Evolutionary conservation across 106 monocot genomes (phyloP).

Genomic region (Allium cepa): DNA sequence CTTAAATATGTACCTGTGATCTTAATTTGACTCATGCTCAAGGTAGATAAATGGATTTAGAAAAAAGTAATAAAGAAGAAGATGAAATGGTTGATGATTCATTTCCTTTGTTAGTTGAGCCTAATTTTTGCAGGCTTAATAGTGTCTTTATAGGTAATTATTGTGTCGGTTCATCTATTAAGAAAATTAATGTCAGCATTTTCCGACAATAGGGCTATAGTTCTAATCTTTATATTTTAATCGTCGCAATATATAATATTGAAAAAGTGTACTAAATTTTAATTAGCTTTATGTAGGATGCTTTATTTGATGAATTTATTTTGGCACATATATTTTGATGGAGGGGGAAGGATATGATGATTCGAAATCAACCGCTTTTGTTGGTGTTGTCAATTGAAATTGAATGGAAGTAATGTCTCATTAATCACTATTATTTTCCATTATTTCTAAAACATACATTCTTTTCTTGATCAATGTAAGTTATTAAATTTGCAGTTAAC

Average conservation of each 20-base stretch:
- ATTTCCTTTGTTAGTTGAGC: no score
- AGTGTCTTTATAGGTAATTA: no score
- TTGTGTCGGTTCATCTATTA: no score
- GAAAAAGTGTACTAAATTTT: conserved; percentile 31
- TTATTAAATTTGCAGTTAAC: conserved; percentile 56
- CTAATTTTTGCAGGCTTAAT: no score
- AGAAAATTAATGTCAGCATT: no score
- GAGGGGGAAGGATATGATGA: conserved; percentile 99
- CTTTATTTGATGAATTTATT: conserved; percentile 96
- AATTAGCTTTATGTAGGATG: conserved; percentile 73
- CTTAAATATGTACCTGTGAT: no score
- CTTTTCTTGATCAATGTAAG: not conserved
- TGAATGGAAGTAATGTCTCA: conserved; percentile 79
- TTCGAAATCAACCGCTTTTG: conserved; percentile 88
- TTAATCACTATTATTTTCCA: not conserved
- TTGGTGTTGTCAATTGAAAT: conserved; percentile 96
- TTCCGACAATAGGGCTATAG: no score
- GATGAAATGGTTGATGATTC: no score
- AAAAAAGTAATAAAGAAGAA: no score
- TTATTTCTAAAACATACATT: no score
- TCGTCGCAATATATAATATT: not conserved
- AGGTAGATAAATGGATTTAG: no score
- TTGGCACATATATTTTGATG: conserved; percentile 95
- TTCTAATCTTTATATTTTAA: not conserved
- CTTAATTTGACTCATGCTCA: no score